Percentiles rank a stretch among this genome's conserved stretches.
Evolutionary conservation across 2,329 filamentous ascomycete genomes (phyloP).

Genomic region (Dothidotthia symphoricarpi): DNA sequence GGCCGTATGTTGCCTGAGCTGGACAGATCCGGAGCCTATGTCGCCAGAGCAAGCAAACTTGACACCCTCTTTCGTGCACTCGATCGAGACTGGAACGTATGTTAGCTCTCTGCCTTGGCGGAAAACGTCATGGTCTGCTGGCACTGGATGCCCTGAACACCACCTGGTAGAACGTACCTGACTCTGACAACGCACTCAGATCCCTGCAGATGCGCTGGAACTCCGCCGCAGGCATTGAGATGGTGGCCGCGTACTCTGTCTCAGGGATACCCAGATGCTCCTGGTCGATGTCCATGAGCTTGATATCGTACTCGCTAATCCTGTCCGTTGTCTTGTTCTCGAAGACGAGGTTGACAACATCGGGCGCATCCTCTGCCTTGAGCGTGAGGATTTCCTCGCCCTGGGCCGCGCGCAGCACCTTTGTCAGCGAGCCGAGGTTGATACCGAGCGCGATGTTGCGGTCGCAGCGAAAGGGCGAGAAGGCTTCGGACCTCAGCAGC

Average conservation of each 20-base stretch:
- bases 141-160: neutral
- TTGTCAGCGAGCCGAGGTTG: slow-evolving; percentile 94
- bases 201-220: slow-evolving; percentile 96
- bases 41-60: slow-evolving; percentile 93
- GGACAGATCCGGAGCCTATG: slow-evolving; percentile 93
- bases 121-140: no score
- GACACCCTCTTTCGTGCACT: slow-evolving; percentile 94
- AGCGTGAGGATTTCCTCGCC: slow-evolving; percentile 92
- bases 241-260: slow-evolving; percentile 94
- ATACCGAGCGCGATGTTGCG: slow-evolving; percentile 98
- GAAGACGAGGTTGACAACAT: slow-evolving; percentile 92
- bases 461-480: slow-evolving; percentile 95
- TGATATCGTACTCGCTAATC: slow-evolving; percentile 98
- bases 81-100: slow-evolving; percentile 73
- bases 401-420: slow-evolving; percentile 91
- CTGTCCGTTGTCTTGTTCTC: slow-evolving; percentile 86
- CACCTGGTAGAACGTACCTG: slow-evolving; percentile 61
- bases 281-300: slow-evolving; percentile 99
- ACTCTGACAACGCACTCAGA: slow-evolving; percentile 88
- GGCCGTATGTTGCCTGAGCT: slow-evolving; percentile 81
- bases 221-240: slow-evolving; percentile 82
- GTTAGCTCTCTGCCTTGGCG: no score
- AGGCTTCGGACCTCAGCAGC: slow-evolving; percentile 94
- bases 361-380: slow-evolving; percentile 95
- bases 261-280: slow-evolving; percentile 98